phyloP scores from a whole-genome alignment of 1,139 yeast genomes.

The Yamadazyma spencermartinsiae region DNA sequence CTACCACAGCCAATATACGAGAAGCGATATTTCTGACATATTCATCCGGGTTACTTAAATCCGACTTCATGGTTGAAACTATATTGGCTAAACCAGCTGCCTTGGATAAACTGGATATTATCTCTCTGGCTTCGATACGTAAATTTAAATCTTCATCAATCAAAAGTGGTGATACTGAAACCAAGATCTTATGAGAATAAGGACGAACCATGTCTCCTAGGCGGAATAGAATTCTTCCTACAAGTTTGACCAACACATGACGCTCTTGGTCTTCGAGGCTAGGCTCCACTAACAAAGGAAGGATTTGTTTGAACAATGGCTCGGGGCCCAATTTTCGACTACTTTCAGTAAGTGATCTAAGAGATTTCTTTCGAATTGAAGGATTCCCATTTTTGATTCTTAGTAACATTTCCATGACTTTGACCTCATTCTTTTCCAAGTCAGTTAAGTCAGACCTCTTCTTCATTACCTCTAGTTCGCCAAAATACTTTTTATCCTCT shows the following conservation, averaged over 20 bases:
- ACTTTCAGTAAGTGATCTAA: constrained; percentile 65
- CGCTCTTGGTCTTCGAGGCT: constrained; percentile 80
- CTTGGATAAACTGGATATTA: constrained; percentile 70
- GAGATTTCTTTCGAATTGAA: constrained; percentile 63
- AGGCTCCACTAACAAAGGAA: constrained; percentile 76
- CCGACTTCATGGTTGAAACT: constrained; percentile 76
- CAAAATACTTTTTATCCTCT: constrained; percentile 73
- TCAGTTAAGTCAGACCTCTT: constrained; percentile 33
- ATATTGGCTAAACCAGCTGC: constrained; percentile 83
- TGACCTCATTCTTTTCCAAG: constrained; percentile 60
- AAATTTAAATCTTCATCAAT: constrained; percentile 77
- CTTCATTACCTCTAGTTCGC: constrained; percentile 50
- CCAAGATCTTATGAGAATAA: constrained; percentile 67
- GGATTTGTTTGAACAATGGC: constrained; percentile 61
- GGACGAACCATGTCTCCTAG: constrained; percentile 71
- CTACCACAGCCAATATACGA: constrained; percentile 81
- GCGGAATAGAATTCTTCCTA: constrained; percentile 67
- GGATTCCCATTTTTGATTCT: constrained; percentile 80
- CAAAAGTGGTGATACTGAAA: constrained; percentile 76
- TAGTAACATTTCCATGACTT: constrained; percentile 63
- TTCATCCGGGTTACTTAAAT: constrained; percentile 81
- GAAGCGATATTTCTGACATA: constrained; percentile 77
- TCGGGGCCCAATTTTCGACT: constrained; percentile 71
- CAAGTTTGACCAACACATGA: constrained; percentile 73
- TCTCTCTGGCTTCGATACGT: constrained; percentile 77